Conservation (phyloP, 306 rosid species). For the Ormosia semicastrata region DNA sequence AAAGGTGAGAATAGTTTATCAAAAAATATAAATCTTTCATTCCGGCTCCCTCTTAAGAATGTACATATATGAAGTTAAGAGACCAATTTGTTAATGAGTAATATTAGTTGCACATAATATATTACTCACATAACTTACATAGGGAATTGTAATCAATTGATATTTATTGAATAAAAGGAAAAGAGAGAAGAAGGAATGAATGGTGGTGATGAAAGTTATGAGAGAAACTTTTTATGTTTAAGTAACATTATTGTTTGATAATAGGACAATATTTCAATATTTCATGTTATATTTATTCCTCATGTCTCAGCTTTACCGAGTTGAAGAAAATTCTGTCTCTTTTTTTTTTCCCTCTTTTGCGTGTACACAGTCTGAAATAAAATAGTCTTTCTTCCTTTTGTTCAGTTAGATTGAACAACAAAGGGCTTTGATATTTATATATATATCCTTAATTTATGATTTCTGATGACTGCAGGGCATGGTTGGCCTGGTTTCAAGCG, state of each 20-base stretch:
- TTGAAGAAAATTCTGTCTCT: no score
- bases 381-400: no score
- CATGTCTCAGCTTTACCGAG: not conserved
- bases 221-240: no score
- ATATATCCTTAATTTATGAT: not conserved
- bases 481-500: slow-evolving; percentile 59
- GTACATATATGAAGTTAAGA: not conserved
- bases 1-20: slow-evolving; percentile 32
- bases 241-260: no score
- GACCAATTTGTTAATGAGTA: no score
- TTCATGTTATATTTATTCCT: not conserved
- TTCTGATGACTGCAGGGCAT: slow-evolving; percentile 42
- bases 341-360: not conserved
- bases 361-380: not conserved
- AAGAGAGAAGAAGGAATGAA: no score
- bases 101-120: no score
- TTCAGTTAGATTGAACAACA: not conserved
- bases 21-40: not conserved
- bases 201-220: no score
- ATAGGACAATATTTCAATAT: not conserved
- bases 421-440: not conserved
- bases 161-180: no score
- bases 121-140: no score
- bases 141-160: no score
- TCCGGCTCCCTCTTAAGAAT: no score